A percentile compares a stretch with the other conserved stretches of the same genome.
phyloP scores from a whole-genome alignment of 2,329 filamentous ascomycete genomes.

The Xylariaceae sp. region DNA sequence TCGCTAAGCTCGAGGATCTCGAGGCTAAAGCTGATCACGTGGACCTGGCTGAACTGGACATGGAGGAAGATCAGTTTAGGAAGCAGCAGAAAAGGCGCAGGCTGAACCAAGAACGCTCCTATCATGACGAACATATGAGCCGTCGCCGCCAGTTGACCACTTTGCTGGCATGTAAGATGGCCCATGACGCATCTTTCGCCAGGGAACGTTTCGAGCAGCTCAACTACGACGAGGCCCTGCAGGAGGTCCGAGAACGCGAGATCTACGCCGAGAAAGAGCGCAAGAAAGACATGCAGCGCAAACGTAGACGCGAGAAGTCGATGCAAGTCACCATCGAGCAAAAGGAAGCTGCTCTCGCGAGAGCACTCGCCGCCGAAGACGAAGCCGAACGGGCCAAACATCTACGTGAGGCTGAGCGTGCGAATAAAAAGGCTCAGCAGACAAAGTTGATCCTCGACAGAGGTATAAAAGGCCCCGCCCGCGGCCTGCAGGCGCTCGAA shows the following conservation, averaged over 20 bases:
- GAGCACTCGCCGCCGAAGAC: conserved; percentile 75
- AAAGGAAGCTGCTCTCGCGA: conserved; percentile 78
- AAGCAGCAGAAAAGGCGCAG: conserved; percentile 65
- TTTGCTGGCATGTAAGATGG: conserved; percentile 60
- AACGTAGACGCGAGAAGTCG: conserved; percentile 91
- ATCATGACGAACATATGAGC: conserved; percentile 63
- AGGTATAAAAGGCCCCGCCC: conserved; percentile 74
- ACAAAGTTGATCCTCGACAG: conserved; percentile 85
- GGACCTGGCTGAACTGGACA: conserved; percentile 42
- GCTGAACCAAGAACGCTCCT: conserved; percentile 61
- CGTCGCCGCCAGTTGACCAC: conserved; percentile 59
- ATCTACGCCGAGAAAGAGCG: conserved; percentile 94
- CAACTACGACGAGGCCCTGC: conserved; percentile 76
- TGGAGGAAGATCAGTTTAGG: conserved; percentile 47
- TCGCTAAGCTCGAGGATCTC: conserved; percentile 56
- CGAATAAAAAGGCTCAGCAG: conserved; percentile 88
- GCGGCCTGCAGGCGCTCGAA: conserved; percentile 67
- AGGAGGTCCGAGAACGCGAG: conserved; percentile 86
- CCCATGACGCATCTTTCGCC: conserved; percentile 66
- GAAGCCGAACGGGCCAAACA: conserved; percentile 79
- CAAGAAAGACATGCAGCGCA: conserved; percentile 99
- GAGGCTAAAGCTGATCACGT: conserved; percentile 42
- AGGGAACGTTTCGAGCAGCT: conserved; percentile 73
- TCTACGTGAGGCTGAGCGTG: conserved; percentile 81
- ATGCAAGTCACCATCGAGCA: conserved; percentile 91